These are phyloP conservation scores for Paramecium primaurelia DNA, from an alignment of 73 alveolate species.

Conservation along the genomic window DNA sequence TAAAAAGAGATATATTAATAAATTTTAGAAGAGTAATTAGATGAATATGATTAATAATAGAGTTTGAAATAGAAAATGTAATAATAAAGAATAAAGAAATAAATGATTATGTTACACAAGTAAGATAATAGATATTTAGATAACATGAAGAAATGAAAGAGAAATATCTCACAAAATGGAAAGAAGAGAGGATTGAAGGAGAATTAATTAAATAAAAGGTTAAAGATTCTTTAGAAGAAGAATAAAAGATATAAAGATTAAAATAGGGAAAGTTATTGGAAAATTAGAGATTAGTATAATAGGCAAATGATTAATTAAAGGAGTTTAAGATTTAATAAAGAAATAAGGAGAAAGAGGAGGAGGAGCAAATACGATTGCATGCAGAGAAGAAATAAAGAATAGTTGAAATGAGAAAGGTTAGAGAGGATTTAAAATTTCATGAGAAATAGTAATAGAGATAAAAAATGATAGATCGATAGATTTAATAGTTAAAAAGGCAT, in stretches of 20 bases:
- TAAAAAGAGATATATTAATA: constrained; percentile 1
- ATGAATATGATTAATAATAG: not conserved
- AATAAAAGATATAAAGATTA: not conserved
- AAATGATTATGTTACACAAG: not conserved
- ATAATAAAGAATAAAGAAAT: not conserved
- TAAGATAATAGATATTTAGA: not conserved
- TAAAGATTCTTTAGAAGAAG: not conserved
- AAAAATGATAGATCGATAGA: not conserved
- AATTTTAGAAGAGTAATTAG: not conserved
- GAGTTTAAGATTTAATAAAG: not conserved
- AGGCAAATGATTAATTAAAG: constrained; percentile 6
- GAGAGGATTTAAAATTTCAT: constrained; percentile 24
- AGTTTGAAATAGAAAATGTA: not conserved
- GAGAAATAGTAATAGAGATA: constrained; percentile 29
- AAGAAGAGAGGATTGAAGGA: constrained; percentile 40
- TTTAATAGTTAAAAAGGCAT: not conserved
- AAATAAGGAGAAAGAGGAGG: constrained; percentile 9
- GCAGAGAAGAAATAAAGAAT: constrained; percentile 45
- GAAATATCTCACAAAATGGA: not conserved
- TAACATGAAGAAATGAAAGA: constrained; percentile 33
- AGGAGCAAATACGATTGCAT: not conserved
- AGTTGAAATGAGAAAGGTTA: constrained; percentile 26
- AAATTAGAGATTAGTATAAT: not conserved
- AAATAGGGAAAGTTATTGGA: not conserved
- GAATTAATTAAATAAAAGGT: not conserved